Conservation (phyloP, 73 alveolate species). For the Paramecium bursaria region DNA sequence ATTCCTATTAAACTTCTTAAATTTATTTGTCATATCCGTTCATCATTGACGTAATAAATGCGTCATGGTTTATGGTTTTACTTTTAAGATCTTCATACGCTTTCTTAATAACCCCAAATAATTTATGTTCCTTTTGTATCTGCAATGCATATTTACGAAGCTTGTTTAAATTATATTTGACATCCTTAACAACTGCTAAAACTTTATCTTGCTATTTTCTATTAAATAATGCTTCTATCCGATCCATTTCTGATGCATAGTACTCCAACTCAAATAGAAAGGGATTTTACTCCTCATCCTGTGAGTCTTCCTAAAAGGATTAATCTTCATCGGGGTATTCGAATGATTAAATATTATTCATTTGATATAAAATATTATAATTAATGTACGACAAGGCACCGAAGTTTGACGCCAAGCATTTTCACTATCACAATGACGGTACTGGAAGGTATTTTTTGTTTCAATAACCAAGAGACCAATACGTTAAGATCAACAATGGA, state of each 20-base stretch:
- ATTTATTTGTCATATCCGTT: slow-evolving; percentile 42
- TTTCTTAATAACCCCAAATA: slow-evolving; percentile 13
- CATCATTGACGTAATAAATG: not conserved
- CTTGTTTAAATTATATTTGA: slow-evolving; percentile 33
- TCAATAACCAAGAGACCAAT: slow-evolving; percentile 2
- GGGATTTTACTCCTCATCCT: slow-evolving; percentile 48
- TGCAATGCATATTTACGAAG: slow-evolving; percentile 20
- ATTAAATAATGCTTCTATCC: slow-evolving; percentile 8
- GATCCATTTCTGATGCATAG: slow-evolving; percentile 6
- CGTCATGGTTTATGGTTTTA: slow-evolving; percentile 50
- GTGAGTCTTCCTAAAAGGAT: slow-evolving; percentile 44
- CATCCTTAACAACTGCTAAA: slow-evolving; percentile 28
- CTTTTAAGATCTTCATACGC: slow-evolving; percentile 49
- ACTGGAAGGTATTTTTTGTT: slow-evolving; percentile 41
- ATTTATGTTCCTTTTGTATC: slow-evolving; percentile 16
- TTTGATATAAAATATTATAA: too few relatives aligned
- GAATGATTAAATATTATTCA: too few relatives aligned
- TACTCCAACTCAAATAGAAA: slow-evolving; percentile 31
- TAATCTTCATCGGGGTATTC: slow-evolving; percentile 55
- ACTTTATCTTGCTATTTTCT: not conserved
- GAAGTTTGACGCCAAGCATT: slow-evolving; percentile 56
- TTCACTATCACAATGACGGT: slow-evolving; percentile 61
- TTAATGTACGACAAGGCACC: too few relatives aligned
- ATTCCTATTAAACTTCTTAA: slow-evolving; percentile 1
- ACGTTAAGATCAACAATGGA: slow-evolving; percentile 42